Percentiles rank a stretch among this genome's conserved stretches.
phyloP scores from a whole-genome alignment of 208 protist genomes.

The Trypanosomatidae sp. region DNA sequence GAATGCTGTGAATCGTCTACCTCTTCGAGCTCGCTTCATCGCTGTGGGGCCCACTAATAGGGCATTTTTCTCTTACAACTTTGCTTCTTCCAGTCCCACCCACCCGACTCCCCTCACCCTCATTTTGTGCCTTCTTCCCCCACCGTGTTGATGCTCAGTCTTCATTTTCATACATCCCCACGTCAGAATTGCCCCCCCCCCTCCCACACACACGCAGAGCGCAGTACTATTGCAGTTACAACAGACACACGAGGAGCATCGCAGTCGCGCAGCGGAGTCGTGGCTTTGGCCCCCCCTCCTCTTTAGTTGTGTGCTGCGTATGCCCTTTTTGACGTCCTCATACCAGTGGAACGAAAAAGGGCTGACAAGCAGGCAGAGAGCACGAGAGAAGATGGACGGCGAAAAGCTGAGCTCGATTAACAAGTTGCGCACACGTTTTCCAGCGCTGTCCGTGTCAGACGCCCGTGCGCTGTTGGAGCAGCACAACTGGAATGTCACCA shows the following conservation, averaged over 20 bases:
- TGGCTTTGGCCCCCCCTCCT: background rate
- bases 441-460: conserved; percentile 33
- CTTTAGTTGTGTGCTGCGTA: background rate
- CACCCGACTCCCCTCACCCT: background rate
- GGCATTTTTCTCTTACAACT: background rate
- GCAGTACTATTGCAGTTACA: background rate
- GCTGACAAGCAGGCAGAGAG: background rate
- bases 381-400: conserved; percentile 17
- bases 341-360: background rate
- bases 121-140: background rate
- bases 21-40: background rate
- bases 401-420: conserved; percentile 32
- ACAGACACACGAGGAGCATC: background rate
- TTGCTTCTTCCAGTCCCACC: background rate
- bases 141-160: background rate
- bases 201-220: background rate
- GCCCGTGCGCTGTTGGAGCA: conserved; percentile 29
- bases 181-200: background rate
- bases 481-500: conserved; percentile 39
- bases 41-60: background rate
- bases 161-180: background rate
- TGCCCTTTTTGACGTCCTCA: background rate
- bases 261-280: background rate
- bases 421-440: conserved; percentile 38
- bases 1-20: background rate